phyloP scores from a whole-genome alignment of 257 asterid species.

The Verbascum thapsus region DNA sequence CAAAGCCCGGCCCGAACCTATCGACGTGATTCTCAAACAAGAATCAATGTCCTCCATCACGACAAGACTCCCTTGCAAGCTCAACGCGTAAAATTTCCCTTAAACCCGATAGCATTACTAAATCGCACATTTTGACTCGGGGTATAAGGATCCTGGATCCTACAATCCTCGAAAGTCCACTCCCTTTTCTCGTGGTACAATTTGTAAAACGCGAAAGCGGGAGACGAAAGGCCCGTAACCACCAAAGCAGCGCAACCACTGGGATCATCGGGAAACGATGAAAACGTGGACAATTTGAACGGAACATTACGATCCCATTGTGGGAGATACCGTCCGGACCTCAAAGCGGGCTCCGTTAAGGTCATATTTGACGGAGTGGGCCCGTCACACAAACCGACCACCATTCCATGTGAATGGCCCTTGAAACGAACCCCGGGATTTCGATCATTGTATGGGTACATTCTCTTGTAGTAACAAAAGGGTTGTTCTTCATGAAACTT shows the following conservation, averaged over 20 bases:
- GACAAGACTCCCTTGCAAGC: constrained; percentile 30
- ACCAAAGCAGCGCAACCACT: not conserved
- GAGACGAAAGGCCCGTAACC: not conserved
- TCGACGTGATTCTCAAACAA: no score
- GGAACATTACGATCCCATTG: not conserved
- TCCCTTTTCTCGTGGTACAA: no score
- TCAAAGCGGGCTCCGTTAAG: constrained; percentile 4
- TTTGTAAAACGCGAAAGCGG: not conserved
- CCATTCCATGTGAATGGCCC: constrained; percentile 27
- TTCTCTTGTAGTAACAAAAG: not conserved
- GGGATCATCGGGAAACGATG: not conserved
- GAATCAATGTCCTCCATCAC: constrained; percentile 18
- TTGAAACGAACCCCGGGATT: not conserved
- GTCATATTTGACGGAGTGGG: not conserved
- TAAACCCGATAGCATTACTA: constrained; percentile 28
- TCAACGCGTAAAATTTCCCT: constrained; percentile 40
- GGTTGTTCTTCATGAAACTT: not conserved
- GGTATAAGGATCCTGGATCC: constrained; percentile 28
- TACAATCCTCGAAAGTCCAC: not conserved
- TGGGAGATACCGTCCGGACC: not conserved
- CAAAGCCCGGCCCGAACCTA: no score
- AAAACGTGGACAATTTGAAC: constrained; percentile 19
- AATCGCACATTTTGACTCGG: constrained; percentile 31
- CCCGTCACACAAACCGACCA: constrained; percentile 13
- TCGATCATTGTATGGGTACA: no score